phyloP scores from a whole-genome alignment of 805 yeast genomes.

The Starmerella potacharoeniae region DNA sequence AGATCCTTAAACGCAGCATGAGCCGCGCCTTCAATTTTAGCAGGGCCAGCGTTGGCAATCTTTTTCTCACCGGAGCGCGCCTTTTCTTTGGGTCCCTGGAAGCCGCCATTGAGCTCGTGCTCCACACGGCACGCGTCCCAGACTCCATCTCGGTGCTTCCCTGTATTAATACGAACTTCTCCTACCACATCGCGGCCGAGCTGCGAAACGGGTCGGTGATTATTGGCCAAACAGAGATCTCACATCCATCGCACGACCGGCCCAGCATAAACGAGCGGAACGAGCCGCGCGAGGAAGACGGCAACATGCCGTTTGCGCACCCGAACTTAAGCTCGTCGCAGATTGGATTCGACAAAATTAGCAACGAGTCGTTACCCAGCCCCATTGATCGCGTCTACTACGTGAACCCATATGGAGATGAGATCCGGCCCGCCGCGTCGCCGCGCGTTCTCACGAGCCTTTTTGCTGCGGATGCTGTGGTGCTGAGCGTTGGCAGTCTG shows the following conservation, averaged over 20 bases:
- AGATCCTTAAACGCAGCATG: conserved; percentile 55
- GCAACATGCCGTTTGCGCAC: conserved; percentile 59
- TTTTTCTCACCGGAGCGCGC: conserved; percentile 71
- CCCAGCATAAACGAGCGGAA: neutral
- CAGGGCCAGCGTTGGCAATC: conserved; percentile 73
- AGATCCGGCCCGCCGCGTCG: conserved; percentile 65
- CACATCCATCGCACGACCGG: conserved; percentile 49
- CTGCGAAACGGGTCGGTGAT: conserved; percentile 58
- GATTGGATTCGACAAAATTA: conserved; percentile 54
- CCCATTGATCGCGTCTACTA: conserved; percentile 66
- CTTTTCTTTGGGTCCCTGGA: conserved; percentile 75
- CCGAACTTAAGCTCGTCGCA: conserved; percentile 70
- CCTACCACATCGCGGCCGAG: conserved; percentile 74
- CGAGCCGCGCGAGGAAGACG: conserved; percentile 37
- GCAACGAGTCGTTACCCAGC: conserved; percentile 50
- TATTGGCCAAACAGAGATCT: conserved; percentile 86
- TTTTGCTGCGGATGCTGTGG: conserved; percentile 39
- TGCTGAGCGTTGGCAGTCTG: conserved; percentile 77
- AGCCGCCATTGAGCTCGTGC: conserved; percentile 65
- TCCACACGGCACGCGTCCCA: conserved; percentile 52
- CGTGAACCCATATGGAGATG: conserved; percentile 80
- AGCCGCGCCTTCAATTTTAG: conserved; percentile 59
- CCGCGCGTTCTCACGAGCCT: conserved; percentile 46
- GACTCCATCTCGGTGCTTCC: conserved; percentile 51
- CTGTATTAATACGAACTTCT: conserved; percentile 71